Evolutionary conservation across 192 early-diverging fungal species (phyloP).

Genomic region (Podila horticola): DNA sequence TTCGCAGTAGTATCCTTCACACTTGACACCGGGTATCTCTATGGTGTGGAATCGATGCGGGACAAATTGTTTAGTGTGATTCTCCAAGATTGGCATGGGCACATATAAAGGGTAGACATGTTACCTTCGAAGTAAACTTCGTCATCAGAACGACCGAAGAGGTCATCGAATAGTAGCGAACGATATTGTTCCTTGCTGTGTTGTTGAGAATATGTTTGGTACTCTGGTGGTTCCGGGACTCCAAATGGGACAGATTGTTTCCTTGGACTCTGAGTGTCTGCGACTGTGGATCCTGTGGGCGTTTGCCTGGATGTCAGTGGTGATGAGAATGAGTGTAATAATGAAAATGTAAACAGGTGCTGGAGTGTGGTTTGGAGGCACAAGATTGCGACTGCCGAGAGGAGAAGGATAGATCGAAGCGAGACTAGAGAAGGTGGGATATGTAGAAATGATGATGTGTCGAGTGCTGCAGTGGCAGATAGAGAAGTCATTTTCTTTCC

Average conservation of each 20-base stretch:
- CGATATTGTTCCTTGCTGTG: not conserved
- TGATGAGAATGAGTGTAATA: not conserved
- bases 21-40: not conserved
- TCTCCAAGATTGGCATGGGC: too few relatives aligned
- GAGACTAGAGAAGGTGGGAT: not conserved
- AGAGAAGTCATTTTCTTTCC: too few relatives aligned
- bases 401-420: not conserved
- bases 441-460: not conserved
- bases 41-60: not conserved
- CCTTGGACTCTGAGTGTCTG: too few relatives aligned
- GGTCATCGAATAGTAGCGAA: not conserved
- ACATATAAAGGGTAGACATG: too few relatives aligned
- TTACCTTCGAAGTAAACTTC: not conserved
- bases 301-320: not conserved
- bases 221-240: not conserved
- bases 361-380: not conserved
- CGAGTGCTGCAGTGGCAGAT: too few relatives aligned
- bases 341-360: not conserved
- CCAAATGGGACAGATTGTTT: not conserved
- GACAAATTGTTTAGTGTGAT: not conserved
- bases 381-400: not conserved
- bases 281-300: too few relatives aligned
- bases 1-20: not conserved
- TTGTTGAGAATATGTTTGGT: not conserved
- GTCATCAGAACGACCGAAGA: not conserved